Base-by-base conservation (phyloP, 495 filamentous ascomycete genomes). In the Aspergillus cavernicola region DNA sequence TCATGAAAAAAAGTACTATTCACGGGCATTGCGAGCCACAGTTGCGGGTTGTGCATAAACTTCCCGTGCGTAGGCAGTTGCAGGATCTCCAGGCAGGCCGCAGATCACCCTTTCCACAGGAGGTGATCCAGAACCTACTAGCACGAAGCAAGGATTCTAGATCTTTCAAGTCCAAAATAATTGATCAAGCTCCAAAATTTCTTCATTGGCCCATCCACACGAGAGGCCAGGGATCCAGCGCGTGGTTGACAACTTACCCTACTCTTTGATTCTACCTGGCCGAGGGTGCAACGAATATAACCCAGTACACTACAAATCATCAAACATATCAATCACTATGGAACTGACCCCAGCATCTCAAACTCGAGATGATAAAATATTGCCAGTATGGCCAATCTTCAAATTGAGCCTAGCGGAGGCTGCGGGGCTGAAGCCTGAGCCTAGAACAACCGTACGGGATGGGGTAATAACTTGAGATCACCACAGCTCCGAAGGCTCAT, bases 141-240 rank as follows among this genome's bases (percentile, higher is more conserved):
- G 63, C 65, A 64, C 53, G 57, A 74, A 71, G 69, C 69, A 74
- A 74, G 71, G 71, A 70, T 56, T 50, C 40, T 15, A 28, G 22
- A 13, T 4, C 31, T 42, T 26, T 32, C 5, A 12, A 19, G 33
- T 28, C 16, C 6, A 19, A 44, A 12, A 36, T 24, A 50, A 19
- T 20, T 23, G 12, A 4, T 16, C 13, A 32, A 31, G 28, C 20
- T 39, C n/a, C 38, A 54, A 49, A 56, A 51, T 52, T 56, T 55
- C 57, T 56, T 58, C 52, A 68, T 57, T 61, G 32, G 26, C 33
- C 37, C 53, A 60, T 63, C 63, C 63, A 71, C 62, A 67, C 65
- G 39, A 35, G 35, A 22, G 43, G 39, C 15, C 6, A n/a, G 26
- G 24, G 7, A 24, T 24, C n/a, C 22, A 10, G 7, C 5, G 20